Conservation (phyloP, 2,329 filamentous ascomycete species). For the Graphilbum ipis-grandicollis region DNA sequence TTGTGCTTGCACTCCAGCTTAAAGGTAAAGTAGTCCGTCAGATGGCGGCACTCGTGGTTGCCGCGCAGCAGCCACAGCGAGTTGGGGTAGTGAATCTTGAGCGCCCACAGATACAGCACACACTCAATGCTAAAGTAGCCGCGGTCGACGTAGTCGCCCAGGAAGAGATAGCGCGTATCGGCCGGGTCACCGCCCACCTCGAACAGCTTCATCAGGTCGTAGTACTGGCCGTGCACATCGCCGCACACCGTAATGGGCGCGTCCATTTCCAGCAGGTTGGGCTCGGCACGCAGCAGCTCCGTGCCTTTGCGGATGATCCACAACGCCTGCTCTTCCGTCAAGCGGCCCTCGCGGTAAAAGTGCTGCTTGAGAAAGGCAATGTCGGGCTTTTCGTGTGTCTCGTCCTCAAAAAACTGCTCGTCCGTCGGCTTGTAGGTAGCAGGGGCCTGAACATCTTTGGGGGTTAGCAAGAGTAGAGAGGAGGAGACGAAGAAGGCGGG, state of each 20-base stretch:
- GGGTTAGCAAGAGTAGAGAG: no score
- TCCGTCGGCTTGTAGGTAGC: conserved; percentile 84
- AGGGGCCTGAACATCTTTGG: conserved; percentile 84
- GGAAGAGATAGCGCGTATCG: conserved; percentile 90
- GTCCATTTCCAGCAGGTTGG: conserved; percentile 97
- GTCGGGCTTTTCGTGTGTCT: conserved; percentile 75
- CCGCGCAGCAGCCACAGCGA: conserved; percentile 92
- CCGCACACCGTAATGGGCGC: conserved; percentile 97
- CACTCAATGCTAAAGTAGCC: conserved; percentile 99
- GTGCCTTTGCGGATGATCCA: conserved; percentile 86
- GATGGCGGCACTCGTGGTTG: conserved; percentile 95
- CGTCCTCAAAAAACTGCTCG: conserved; percentile 84
- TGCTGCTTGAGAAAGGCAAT: conserved; percentile 94
- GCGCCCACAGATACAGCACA: conserved; percentile 89
- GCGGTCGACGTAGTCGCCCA: conserved; percentile 95
- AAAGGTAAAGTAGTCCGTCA: conserved; percentile 99
- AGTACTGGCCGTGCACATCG: conserved; percentile 97
- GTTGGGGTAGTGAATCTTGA: conserved; percentile 99
- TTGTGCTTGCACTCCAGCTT: conserved; percentile 99
- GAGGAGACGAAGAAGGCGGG: conserved; percentile 5
- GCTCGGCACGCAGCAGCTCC: conserved; percentile 74
- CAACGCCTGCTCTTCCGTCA: conserved; percentile 93
- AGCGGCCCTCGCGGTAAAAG: conserved; percentile 89
- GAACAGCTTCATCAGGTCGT: conserved; percentile 98
- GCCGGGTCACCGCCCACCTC: conserved; percentile 94